Evolutionary conservation across 352 stramenopile genomes (phyloP).

Genomic region (Pythium diclinum): DNA sequence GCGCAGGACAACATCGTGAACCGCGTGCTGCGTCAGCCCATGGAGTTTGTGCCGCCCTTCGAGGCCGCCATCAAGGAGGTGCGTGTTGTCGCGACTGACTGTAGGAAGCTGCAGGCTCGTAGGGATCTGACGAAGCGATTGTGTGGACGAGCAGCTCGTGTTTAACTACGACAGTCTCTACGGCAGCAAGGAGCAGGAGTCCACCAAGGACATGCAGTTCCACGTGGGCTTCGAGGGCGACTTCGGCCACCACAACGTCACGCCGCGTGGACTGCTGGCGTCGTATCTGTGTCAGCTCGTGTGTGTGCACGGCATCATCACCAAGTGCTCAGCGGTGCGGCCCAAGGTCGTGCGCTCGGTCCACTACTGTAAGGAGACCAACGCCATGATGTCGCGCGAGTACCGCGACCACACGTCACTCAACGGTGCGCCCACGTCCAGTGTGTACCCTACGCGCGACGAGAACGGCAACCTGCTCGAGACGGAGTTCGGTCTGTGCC

Average conservation of each 20-base stretch:
- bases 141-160: slow-evolving; percentile 33
- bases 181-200: slow-evolving; percentile 69
- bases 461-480: slow-evolving; percentile 95
- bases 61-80: slow-evolving; percentile 79
- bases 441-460: slow-evolving; percentile 95
- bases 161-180: slow-evolving; percentile 83
- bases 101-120: not conserved
- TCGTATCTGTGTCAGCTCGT: slow-evolving; percentile 93
- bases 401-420: slow-evolving; percentile 98
- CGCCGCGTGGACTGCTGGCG: slow-evolving; percentile 91
- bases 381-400: slow-evolving; percentile 89
- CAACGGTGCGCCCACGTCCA: slow-evolving; percentile 82
- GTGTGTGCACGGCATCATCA: slow-evolving; percentile 99
- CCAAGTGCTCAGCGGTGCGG: slow-evolving; percentile 96
- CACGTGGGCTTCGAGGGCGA: slow-evolving; percentile 92
- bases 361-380: slow-evolving; percentile 97
- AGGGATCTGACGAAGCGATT: not conserved
- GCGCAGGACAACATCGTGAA: slow-evolving; percentile 77
- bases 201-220: slow-evolving; percentile 74
- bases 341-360: slow-evolving; percentile 97
- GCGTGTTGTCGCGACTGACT: not conserved
- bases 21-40: slow-evolving; percentile 67
- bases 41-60: slow-evolving; percentile 83
- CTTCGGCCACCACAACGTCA: slow-evolving; percentile 92
- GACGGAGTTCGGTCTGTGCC: slow-evolving; percentile 97